Evolutionary conservation across 2,329 filamentous ascomycete genomes (phyloP), one percentile per base, ranked within the genome.

Genomic region (Aspergillus puulaauensis): DNA sequence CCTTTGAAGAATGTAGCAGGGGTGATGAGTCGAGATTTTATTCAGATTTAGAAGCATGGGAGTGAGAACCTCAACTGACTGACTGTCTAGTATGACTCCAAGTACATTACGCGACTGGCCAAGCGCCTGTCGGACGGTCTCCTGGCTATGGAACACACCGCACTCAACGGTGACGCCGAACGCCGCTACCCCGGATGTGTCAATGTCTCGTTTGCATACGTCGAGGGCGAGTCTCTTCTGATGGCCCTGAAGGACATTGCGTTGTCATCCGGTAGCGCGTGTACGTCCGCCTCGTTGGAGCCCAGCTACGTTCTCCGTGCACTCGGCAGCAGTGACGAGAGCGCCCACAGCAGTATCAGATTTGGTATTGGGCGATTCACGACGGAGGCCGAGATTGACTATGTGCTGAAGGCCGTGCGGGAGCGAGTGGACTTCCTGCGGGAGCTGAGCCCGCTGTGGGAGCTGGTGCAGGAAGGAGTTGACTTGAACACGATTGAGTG

Each of bases 191-290:
- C 95, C 2, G 95, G 95, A 62, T 99, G 95, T 68, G 93, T 99
- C 61, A 99, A 99, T 75, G 90, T 99, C 11, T 99, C 95, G 0
- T 99, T 99, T 71, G 93, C 95, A 35, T 99, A 99, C 70, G 92
- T 99, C 4, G 95, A 99, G 77, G 95, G 95, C 65, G 95, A 99
- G 77, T 98, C 95, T 2, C 87, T 99, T 1, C 83, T 99, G 62
- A 99, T 99, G 95, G 95, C 95, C 0, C 80, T 99, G 46, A 99
- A 99, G 78, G 95, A 99, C 67, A 97, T 99, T 75, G 95, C 95
- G 0, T 81, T 99, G 37, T 98, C 93, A 6, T 99, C 95, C 0
- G 95, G 95, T 57, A 97, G 92, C 70, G 95, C 95, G 6, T 99
- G 95, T 78, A 99, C 95, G 2, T 98, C 93, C 4, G 95, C 95